phyloP scores from a whole-genome alignment of 768 basidiomycete genomes.

The Boletellus emodensis region DNA sequence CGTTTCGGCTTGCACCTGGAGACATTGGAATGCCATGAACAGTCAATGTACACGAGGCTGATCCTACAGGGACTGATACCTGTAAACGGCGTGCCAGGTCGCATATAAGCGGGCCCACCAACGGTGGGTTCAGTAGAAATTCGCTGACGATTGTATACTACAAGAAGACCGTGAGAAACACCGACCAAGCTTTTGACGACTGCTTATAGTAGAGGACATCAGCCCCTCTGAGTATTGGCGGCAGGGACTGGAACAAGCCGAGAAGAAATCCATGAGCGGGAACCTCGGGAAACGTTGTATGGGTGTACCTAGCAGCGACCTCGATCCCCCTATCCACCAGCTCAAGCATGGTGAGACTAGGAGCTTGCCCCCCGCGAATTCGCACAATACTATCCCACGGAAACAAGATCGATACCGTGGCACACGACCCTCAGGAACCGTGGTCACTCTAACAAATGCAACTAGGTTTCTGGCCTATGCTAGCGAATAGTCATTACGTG shows the following conservation, averaged over 20 bases:
- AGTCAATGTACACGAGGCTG: constrained; percentile 6
- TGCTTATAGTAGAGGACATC: not conserved
- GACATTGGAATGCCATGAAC: no score
- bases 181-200: no score
- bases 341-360: not conserved
- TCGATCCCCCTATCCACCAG: not conserved
- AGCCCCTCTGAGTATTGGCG: not conserved
- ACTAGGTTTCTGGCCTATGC: constrained; percentile 7
- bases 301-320: not conserved
- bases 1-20: constrained; percentile 10
- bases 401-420: not conserved
- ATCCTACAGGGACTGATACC: constrained; percentile 7
- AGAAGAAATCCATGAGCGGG: not conserved
- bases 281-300: not conserved
- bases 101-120: not conserved
- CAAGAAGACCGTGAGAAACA: no score
- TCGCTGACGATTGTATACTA: no score
- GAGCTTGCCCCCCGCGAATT: not conserved
- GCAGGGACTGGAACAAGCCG: not conserved
- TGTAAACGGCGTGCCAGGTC: constrained; percentile 15
- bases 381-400: not conserved
- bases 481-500: constrained; percentile 1
- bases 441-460: constrained; percentile 10
- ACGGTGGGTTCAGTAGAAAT: no score
- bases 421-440: not conserved